Base-by-base conservation (phyloP, 73 alveolate genomes). In the Durusdinium trenchii region DNA sequence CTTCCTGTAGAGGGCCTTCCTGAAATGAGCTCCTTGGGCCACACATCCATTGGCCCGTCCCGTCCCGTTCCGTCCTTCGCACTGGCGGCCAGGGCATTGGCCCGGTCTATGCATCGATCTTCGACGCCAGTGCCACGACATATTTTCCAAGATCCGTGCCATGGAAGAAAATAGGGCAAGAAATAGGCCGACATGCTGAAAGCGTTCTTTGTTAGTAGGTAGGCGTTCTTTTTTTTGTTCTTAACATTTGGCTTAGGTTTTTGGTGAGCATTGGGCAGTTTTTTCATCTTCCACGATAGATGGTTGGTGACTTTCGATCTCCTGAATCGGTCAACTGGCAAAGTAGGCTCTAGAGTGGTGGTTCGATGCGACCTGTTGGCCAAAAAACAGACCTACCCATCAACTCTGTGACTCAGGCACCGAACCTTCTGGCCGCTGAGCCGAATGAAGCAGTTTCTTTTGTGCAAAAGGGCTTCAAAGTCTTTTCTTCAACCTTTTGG, bases 81-180 rank as follows among this genome's bases (percentile, higher is more conserved):
- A 0, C 45, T 1, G 42, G 47, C 42, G 50, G 36, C 86, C 86
- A 67, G 83, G 96, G 86, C 43, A 91, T 91, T n/a, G 98, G 98
- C 30, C 98, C 98, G 16, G 98, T 91, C 46, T 91, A 91, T 51
- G 98, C 98, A 35, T 67, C 98, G 23, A 42, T 69, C 45, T 91
- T 91, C 32, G 60, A 91, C 38, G 98, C 98, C n/a, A 48, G 51
- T 23, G 73, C 71, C 32, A 40, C 48, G 94, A 84, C 78, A 4
- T 84, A 84, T 52, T 7, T 84, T 6, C 38, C 94, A 12, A 73
- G 94, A 36, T 61, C 94, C n/a, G 92, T 48, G 71, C 92, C 89
- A 16, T 5, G 73, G 73, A 23, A 23, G 30, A 60, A n/a, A n/a
- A n/a, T n/a, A n/a, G 64, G 64, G 64, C 64, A 9, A 12, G 28